phyloP scores from a whole-genome alignment of 257 asterid genomes.

The Jaltomata sinuosa region DNA sequence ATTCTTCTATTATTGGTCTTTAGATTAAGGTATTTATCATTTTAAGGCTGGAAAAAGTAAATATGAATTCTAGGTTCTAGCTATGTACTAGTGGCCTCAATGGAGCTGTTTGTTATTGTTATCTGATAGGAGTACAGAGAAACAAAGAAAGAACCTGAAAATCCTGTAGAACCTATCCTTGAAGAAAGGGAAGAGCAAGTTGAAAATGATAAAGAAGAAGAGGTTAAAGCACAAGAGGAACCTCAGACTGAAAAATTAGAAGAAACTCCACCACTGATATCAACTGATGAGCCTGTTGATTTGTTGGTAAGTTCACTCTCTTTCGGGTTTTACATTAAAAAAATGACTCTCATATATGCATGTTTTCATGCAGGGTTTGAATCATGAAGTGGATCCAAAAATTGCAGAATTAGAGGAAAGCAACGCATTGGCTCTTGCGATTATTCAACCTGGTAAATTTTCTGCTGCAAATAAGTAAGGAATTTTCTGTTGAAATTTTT shows the following conservation, averaged over 20 bases:
- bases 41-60: not conserved
- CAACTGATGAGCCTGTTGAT: conserved; percentile 45
- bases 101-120: not conserved
- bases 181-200: conserved; percentile 11
- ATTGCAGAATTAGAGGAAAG: conserved; percentile 48
- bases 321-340: not conserved
- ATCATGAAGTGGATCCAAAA: conserved; percentile 41
- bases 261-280: conserved; percentile 21
- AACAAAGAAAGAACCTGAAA: conserved; percentile 30
- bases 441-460: conserved; percentile 50
- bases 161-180: conserved; percentile 16
- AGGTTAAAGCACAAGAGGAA: conserved; percentile 18
- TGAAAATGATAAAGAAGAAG: conserved; percentile 21
- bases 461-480: not conserved
- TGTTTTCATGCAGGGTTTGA: conserved; percentile 37
- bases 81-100: not conserved
- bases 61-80: not conserved
- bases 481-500: not conserved
- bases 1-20: not conserved
- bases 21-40: not conserved
- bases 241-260: conserved; percentile 11
- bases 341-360: not conserved
- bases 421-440: conserved; percentile 79
- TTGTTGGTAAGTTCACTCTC: conserved; percentile 35
- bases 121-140: conserved; percentile 40